Evolutionary conservation across 2,329 filamentous ascomycete species (phyloP).

Genomic region (Trichophyton rubrum): DNA sequence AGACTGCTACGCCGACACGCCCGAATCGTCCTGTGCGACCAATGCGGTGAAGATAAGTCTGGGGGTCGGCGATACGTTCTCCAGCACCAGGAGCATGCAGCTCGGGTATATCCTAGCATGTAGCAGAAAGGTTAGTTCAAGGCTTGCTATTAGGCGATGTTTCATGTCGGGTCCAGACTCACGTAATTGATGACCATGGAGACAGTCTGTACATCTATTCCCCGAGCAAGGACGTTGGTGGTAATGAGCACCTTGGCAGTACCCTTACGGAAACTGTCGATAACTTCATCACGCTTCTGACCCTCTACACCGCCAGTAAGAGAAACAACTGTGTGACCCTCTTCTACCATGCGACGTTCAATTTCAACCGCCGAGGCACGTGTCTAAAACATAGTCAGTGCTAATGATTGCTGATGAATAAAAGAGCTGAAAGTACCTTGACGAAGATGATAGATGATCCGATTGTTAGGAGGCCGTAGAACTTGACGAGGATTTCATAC

Average conservation of each 20-base stretch:
- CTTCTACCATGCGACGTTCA: constrained; percentile 68
- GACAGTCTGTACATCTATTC: constrained; percentile 83
- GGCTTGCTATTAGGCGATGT: neutral
- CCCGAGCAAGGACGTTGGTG: constrained; percentile 89
- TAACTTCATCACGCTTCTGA: constrained; percentile 64
- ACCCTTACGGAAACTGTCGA: constrained; percentile 75
- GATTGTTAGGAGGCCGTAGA: constrained; percentile 93
- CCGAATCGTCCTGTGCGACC: constrained; percentile 94
- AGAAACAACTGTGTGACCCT: constrained; percentile 84
- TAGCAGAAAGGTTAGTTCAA: neutral
- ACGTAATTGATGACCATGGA: constrained; percentile 98
- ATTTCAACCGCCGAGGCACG: constrained; percentile 77
- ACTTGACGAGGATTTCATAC: constrained; percentile 75
- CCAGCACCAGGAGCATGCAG: constrained; percentile 41
- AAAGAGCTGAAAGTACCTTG: constrained; percentile 45
- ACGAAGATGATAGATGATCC: constrained; percentile 98
- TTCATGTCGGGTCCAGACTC: constrained; percentile 23
- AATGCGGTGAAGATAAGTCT: constrained; percentile 96
- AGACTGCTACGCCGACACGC: constrained; percentile 89
- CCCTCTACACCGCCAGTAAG: constrained; percentile 84
- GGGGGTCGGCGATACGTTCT: constrained; percentile 65
- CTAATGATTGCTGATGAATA: neutral
- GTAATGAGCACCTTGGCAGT: constrained; percentile 93
- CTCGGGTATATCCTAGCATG: constrained; percentile 53
- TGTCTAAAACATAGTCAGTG: constrained; percentile 41